Evolutionary conservation across 2,329 filamentous ascomycete species (phyloP), one percentile per base, ranked within the genome.

Genomic region (Sporothrix brasiliensis): DNA sequence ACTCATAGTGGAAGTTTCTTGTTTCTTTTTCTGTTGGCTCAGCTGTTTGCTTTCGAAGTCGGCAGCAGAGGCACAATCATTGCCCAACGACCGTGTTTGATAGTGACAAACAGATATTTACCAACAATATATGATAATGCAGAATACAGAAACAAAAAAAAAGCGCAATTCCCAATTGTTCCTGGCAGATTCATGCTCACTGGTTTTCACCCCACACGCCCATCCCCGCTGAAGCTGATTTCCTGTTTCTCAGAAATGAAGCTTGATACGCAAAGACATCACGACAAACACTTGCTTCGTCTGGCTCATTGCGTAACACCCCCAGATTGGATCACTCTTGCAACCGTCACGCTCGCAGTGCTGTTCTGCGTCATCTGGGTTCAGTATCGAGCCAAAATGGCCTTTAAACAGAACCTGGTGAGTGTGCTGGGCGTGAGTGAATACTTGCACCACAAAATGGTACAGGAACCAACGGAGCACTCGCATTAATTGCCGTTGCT

Each of bases 71-170:
- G 11, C 16, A 16, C 50, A 14, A n/a, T 9, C 6, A 16, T 16
- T 13, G 39, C 30, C 21, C n/a, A 49, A 19, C 30, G n/a, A 53
- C 63, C 27, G n/a, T n/a, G 11, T 27, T 53, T 41, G 63, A 67
- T 53, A 67, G 65, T 54, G 65, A 67, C 50, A 67, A 67, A 54
- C 50, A 9, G 61, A 47, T 52, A 66, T 14, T 39, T 34, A 19
- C 61, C 11, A 66, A 66, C 47, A 52, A 27, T 30, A 16, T 3
- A 16, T 5, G 61, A 44, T 66, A 53, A 34, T 39, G 34, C 4
- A 34, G 30, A 53, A n/a, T 4, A 56, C n/a, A 39, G 19, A 9
- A 19, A 7, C 27, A 41, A 19, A 53, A 50, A 50, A 67, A 52
- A 4, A 19, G 21, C 47, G 27, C 49, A 53, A 13, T 9, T 56